Evolutionary conservation across 2,329 filamentous ascomycete species (phyloP), one percentile per base, ranked within the genome.

Genomic region (Alternaria sp.): DNA sequence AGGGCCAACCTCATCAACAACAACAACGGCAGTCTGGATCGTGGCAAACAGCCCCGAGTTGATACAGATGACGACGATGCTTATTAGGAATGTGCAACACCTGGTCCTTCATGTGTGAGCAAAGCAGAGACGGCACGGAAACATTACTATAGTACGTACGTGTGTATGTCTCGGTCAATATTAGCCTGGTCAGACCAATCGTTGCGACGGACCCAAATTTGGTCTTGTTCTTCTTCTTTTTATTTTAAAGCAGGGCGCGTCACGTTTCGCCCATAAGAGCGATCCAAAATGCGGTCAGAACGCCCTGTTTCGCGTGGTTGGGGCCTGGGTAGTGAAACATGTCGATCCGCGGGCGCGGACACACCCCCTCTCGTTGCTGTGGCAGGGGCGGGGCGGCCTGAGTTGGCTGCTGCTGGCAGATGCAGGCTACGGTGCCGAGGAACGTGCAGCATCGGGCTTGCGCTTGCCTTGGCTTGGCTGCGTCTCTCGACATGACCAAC

Each of bases 1-100:
- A 30, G 37, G 37, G 37, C 37, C 37, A 41, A 41, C n/a, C 15
- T 41, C 37, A 18, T 41, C 15, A 41, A 41, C 37, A 41, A 41
- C 33, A 37, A 26, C 21, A 28, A 21, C 26, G 55, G 25, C 20
- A 49, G 53, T 28, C 64, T 50, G 25, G 49, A 56, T 44, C 55
- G 50, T 45, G 60, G 54, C 26, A 69, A 56, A 21, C 67, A 70
- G 23, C 23, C 69, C 18, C 63, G 64, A 21, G 66, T 58, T 44
- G 68, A 71, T 15, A 67, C 69, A 21, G 66, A 70, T 60, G 65
- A 71, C 25, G 65, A 70, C 23, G 64, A 66, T 20, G 64, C 25
- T 15, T 68, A 55, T 53, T 68, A 33, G 64, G 23, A 43, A 14
- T 46, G 0, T 41, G 11, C 12, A 44, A n/a, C 37, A 43, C 10